These are phyloP conservation scores for Ogataea salicorniae DNA, from an alignment of 805 yeast species.

Conservation along the genomic window DNA sequence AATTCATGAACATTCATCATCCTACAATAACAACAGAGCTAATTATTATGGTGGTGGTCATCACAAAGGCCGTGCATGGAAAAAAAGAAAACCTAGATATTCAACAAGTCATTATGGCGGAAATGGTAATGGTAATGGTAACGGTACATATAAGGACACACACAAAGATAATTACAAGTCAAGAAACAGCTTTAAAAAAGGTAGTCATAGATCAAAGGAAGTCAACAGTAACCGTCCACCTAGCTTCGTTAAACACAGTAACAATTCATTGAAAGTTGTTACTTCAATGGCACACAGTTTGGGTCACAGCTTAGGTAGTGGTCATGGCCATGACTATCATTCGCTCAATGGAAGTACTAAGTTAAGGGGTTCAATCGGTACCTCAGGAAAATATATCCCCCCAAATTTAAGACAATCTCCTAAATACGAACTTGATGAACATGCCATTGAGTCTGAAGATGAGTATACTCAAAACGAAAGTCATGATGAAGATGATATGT, in stretches of 20 bases:
- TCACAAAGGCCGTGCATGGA: constrained; percentile 26
- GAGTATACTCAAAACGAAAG: constrained; percentile 22
- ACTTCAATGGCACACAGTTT: neutral
- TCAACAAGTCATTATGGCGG: constrained; percentile 10
- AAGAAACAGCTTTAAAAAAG: constrained; percentile 7
- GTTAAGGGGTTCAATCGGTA: constrained; percentile 21
- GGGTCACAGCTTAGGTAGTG: constrained; percentile 2
- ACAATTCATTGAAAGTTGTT: constrained; percentile 2
- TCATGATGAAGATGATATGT: constrained; percentile 33
- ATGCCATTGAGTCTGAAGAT: constrained; percentile 26
- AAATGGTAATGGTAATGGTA: constrained; percentile 12
- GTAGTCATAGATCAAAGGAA: constrained; percentile 2
- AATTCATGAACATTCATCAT: constrained; percentile 1
- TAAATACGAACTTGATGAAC: constrained; percentile 16
- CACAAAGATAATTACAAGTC: constrained; percentile 23
- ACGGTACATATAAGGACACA: neutral
- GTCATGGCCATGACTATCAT: constrained; percentile 13
- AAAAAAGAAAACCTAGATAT: constrained; percentile 24
- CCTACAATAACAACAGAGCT: constrained; percentile 2
- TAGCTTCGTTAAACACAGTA: neutral
- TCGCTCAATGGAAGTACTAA: constrained; percentile 12
- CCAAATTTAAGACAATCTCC: constrained; percentile 59
- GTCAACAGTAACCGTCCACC: neutral
- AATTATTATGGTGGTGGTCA: constrained; percentile 18
- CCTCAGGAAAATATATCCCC: constrained; percentile 62